phyloP scores from a whole-genome alignment of 225 moss, liverwort and hornwort genomes.

The Straminergon stramineum region DNA sequence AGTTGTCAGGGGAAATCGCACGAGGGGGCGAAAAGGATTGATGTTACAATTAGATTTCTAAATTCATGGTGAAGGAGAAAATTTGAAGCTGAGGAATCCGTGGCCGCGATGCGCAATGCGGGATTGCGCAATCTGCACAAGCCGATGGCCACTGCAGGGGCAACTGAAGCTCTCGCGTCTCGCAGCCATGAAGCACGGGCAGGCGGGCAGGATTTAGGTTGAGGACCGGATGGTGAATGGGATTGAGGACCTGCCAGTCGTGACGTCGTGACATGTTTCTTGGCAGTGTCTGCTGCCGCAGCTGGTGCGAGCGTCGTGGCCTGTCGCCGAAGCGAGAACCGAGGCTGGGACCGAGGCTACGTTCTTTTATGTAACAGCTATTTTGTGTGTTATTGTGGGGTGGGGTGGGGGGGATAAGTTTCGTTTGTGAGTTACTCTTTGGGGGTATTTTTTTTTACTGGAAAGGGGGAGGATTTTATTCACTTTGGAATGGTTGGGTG shows the following conservation, averaged over 20 bases:
- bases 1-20: background rate
- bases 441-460: background rate
- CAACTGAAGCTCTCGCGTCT: background rate
- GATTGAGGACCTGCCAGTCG: background rate
- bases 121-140: background rate
- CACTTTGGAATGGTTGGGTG: background rate
- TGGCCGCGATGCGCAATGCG: background rate
- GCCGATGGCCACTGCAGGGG: background rate
- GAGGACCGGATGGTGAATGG: too few relatives aligned
- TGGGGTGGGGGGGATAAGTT: background rate
- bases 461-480: background rate
- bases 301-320: background rate
- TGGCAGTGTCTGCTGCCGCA: conserved; percentile 7
- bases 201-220: background rate
- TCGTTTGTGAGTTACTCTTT: background rate
- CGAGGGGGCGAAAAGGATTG: background rate
- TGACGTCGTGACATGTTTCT: conserved; percentile 40
- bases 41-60: background rate
- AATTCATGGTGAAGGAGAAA: background rate
- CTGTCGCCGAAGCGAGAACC: background rate
- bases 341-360: background rate
- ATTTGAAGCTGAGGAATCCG: background rate
- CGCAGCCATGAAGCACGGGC: background rate
- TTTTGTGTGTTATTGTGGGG: background rate
- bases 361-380: conserved; percentile 12